Evolutionary conservation across 1,284 basidiomycete genomes (phyloP).

Genomic region (Apiotrichum akiyoshidainum): DNA sequence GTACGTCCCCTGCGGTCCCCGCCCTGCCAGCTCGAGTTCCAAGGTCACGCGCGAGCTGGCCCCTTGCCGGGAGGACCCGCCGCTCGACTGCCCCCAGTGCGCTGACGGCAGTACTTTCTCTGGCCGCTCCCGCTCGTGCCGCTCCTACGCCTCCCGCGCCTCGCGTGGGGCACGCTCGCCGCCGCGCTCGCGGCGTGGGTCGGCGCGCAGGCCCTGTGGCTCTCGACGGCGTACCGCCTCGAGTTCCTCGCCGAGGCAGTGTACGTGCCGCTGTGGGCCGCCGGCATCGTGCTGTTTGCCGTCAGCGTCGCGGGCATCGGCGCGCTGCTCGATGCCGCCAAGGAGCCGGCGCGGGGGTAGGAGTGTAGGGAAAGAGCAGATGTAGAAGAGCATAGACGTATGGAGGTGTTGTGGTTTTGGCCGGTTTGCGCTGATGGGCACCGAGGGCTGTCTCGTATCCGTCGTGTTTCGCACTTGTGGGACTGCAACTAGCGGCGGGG

Average conservation of each 20-base stretch:
- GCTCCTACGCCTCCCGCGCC: slow-evolving; percentile 64
- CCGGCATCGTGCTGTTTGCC: slow-evolving; percentile 69
- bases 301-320: slow-evolving; percentile 74
- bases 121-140: slow-evolving; percentile 95
- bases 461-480: too few species aligned
- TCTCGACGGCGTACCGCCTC: slow-evolving; percentile 77
- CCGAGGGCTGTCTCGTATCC: too few species aligned
- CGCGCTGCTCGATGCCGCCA: slow-evolving; percentile 55
- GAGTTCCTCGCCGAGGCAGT: slow-evolving; percentile 77
- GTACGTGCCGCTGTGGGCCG: slow-evolving; percentile 70
- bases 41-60: too few species aligned
- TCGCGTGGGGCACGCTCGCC: slow-evolving; percentile 55
- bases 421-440: too few species aligned
- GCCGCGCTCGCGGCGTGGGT: slow-evolving; percentile 65
- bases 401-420: too few species aligned
- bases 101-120: slow-evolving; percentile 74
- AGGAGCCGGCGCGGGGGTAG: too few species aligned
- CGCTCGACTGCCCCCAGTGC: too few species aligned
- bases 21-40: background rate
- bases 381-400: too few species aligned
- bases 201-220: slow-evolving; percentile 70
- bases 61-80: too few species aligned
- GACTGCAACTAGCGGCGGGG: too few species aligned
- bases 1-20: slow-evolving; percentile 55
- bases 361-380: too few species aligned